Percentiles rank a stretch among this genome's conserved stretches.
Evolutionary conservation across 768 basidiomycete species (phyloP).

Genomic region (Rhizopogon rudus): DNA sequence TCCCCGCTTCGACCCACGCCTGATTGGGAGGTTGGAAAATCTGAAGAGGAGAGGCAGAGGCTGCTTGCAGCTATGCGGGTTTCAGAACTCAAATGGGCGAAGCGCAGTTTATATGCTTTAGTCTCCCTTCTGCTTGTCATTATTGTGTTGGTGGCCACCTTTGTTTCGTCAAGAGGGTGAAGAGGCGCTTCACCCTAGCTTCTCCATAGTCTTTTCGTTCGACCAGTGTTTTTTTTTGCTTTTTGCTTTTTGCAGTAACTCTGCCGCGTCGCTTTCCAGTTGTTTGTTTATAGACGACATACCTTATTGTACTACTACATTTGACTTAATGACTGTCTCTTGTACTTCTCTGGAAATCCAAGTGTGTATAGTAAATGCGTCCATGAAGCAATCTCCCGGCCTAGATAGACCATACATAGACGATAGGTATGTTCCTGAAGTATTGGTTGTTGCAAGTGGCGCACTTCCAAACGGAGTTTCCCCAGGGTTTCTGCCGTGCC

Average conservation of each 20-base stretch:
- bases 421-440: too few species aligned
- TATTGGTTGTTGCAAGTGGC: too few species aligned
- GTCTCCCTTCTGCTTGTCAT: slow-evolving; percentile 38
- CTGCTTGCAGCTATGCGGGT: slow-evolving; percentile 43
- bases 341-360: too few species aligned
- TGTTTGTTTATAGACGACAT: not conserved
- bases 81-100: slow-evolving; percentile 53
- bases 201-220: not conserved
- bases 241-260: not conserved
- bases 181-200: slow-evolving; percentile 3
- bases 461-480: too few species aligned
- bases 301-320: not conserved
- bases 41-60: slow-evolving; percentile 42
- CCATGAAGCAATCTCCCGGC: too few species aligned
- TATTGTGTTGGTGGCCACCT: slow-evolving; percentile 18
- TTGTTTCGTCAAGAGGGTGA: slow-evolving; percentile 21
- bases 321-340: not conserved
- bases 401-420: too few species aligned
- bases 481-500: too few species aligned
- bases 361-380: too few species aligned
- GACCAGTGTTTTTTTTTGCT: too few species aligned
- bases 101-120: slow-evolving; percentile 50
- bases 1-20: slow-evolving; percentile 45
- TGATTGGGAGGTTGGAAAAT: slow-evolving; percentile 54
- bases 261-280: not conserved